Evolutionary conservation across 768 basidiomycete genomes (phyloP).

Genomic region (Gloeophyllum trabeum): DNA sequence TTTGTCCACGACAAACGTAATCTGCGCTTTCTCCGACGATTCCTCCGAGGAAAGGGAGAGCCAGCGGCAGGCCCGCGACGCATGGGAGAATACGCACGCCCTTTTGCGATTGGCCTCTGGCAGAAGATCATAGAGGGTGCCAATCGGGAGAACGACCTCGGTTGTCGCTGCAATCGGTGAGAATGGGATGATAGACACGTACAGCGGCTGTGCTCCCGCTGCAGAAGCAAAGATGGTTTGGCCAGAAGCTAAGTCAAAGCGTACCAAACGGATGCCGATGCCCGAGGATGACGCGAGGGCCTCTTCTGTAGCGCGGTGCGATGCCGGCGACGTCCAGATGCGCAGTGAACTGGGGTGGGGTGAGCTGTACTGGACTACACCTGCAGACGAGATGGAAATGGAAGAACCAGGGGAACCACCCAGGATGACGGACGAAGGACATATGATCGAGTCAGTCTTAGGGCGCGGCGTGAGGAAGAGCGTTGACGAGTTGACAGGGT

Average conservation of each 20-base stretch:
- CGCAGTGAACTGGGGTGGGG: too few species aligned
- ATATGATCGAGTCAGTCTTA: conserved; percentile 6
- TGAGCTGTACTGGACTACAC: conserved; percentile 3
- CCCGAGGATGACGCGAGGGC: not conserved
- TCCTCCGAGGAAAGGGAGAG: too few species aligned
- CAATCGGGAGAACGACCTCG: too few species aligned
- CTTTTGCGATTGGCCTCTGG: too few species aligned
- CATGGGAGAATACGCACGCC: too few species aligned
- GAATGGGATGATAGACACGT: not conserved
- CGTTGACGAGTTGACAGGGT: conserved; percentile 7
- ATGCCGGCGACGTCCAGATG: too few species aligned
- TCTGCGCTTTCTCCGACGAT: too few species aligned
- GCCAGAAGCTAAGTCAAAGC: not conserved
- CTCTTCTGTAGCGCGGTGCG: conserved; percentile 2
- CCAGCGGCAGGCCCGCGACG: too few species aligned
- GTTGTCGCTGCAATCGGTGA: not conserved
- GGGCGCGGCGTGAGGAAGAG: conserved; percentile 8
- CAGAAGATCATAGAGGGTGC: too few species aligned
- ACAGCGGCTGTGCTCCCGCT: not conserved
- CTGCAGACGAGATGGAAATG: conserved; percentile 4
- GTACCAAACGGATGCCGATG: not conserved
- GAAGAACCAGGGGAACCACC: conserved; percentile 5
- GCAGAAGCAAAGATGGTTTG: not conserved
- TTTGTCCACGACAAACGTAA: too few species aligned
- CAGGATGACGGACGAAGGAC: conserved; percentile 10